Base-by-base conservation (phyloP, 805 yeast genomes). In the Blastobotrys terrestris region DNA sequence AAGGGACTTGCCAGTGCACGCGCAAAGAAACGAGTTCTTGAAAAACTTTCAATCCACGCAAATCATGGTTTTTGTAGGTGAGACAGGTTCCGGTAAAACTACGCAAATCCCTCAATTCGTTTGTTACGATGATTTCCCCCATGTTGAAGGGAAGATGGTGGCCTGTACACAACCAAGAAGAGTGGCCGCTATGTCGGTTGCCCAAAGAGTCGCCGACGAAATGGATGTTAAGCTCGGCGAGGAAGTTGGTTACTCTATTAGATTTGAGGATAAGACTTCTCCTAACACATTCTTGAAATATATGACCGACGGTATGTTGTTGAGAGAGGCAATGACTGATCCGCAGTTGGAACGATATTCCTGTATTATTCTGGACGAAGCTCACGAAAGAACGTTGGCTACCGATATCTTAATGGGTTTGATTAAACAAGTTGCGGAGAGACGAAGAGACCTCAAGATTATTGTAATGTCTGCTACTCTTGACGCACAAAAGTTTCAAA, bases 161-260 rank as follows among this genome's bases (percentile, higher is more conserved):
- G 98, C 97, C 0, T 91, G 97, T 81, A 91, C 98, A 0, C 78
- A 82, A 70, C 99, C 99, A 15, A 83, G 99, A 74, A 83, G 99
- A 72, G 98, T 92, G 60, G 99, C 99, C 16, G 98, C 99, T 15
- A 92, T 91, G 97, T 87, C 96, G 52, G 98, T 91, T 54, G 98
- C 98, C 18, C 84, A 87, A 58, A 86, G 99, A 75, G 99, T 92
- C 50, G 96, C 98, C 2, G 95, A 89, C 65, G 99, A 92, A 71
- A 82, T 91, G 94, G 98, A 91, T 69, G 98, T 92, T 3, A 76
- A 79, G 55, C 72, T 92, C 49, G 99, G 99, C 39, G 85, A 85
- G 59, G 96, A 92, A 70, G 98, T 92, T 55, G 99, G 99, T 73
- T 92, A 92, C 72, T 81, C 85, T 59, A 87, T 92, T 62, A 85